Evolutionary conservation across 108 stramenopile species (phyloP).

Genomic region (Skeletonema grethae): DNA sequence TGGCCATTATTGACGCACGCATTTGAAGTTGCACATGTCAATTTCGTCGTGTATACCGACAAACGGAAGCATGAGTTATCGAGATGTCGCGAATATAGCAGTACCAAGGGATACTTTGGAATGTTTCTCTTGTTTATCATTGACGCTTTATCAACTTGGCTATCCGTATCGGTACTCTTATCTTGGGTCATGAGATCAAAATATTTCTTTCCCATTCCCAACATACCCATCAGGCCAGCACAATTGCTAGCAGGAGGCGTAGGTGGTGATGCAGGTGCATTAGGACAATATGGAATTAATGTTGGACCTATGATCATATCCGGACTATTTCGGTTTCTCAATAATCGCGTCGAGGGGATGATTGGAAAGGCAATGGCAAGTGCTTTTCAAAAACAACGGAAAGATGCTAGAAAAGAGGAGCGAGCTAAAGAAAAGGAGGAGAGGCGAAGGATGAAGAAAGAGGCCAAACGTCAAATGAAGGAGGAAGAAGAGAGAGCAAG

Average conservation of each 20-base stretch:
- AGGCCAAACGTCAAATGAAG: slow-evolving; percentile 5
- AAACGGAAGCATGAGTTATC: slow-evolving; percentile 66
- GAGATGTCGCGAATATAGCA: slow-evolving; percentile 65
- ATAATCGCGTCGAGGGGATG: slow-evolving; percentile 60
- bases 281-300: slow-evolving; percentile 77
- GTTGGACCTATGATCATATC: slow-evolving; percentile 85
- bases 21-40: slow-evolving; percentile 67
- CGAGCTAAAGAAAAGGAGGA: slow-evolving; percentile 40
- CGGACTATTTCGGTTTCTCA: slow-evolving; percentile 75
- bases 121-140: slow-evolving; percentile 67
- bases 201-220: slow-evolving; percentile 83
- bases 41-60: slow-evolving; percentile 82
- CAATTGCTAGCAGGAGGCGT: slow-evolving; percentile 70
- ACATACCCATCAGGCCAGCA: slow-evolving; percentile 70
- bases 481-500: slow-evolving; percentile 12
- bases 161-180: slow-evolving; percentile 67
- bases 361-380: slow-evolving; percentile 66
- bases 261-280: slow-evolving; percentile 51
- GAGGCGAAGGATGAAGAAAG: slow-evolving; percentile 8
- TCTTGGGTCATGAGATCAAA: slow-evolving; percentile 75
- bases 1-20: slow-evolving; percentile 74
- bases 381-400: slow-evolving; percentile 57
- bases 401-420: slow-evolving; percentile 38
- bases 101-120: slow-evolving; percentile 58
- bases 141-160: slow-evolving; percentile 74